Evolutionary conservation across 148 eudicot genomes (phyloP), one percentile per base, ranked within the genome.

Genomic region (Silene conica): DNA sequence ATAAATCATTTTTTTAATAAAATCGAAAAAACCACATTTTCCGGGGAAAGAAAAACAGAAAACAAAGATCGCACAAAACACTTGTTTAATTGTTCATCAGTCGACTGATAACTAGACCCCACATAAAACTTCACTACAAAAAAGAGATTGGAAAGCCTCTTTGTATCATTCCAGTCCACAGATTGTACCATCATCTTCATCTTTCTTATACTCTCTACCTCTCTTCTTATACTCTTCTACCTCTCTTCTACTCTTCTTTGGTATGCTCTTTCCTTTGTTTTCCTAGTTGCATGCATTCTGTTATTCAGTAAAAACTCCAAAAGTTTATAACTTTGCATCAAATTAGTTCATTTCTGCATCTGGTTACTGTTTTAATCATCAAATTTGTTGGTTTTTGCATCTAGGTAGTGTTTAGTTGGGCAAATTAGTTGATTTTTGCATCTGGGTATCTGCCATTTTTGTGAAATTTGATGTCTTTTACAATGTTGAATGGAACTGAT

Each of bases 401-500:
- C 22, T 50, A 55, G 61, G 69, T 45, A 64, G 55, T 48, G 26
- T 5, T 31, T 12, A 21, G 46, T 59, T 61, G 3, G 2, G 5
- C 48, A 54, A 61, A 26, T 74, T 38, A 14, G 18, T 22, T 20
- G 38, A 38, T 78, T 82, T 61, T 12, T 71, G 52, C 13, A 10
- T 82, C 68, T 70, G 78, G 84, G 82, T 73, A 66, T 63, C 45
- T 43, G 6, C 62, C 54, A 59, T 14, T 58, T 73, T 74, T 52
- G 19, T 55, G 52, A 23, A 21, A 66, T 50, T 12, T 68, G 65
- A 88, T 90, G 94, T 83, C 94, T 81, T 89, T 80, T 79, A 79
- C 93, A 67, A 77, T 90, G 87, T 82, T 90, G 8, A 82, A 79
- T 69, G 89, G 98, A 8, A 82, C 86, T 41, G 86, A 85, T 50